Evolutionary conservation across 202 grass and related monocot genomes (phyloP), one percentile per base, ranked within the genome.

Genomic region (Brachypodium distachyon): DNA sequence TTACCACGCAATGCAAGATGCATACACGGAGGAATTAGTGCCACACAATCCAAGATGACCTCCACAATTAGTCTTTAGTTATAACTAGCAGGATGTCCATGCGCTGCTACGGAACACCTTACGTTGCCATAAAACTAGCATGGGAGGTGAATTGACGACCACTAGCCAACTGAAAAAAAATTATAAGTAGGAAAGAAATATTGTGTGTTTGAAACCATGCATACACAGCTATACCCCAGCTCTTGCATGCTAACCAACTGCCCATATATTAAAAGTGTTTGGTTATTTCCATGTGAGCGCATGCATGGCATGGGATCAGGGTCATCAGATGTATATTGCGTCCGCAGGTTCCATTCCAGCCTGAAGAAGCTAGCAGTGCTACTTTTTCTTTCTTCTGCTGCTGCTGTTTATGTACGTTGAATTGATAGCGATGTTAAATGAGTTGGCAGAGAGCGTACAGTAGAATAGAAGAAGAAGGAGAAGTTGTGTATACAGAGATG

Each of bases 371-470:
- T n/a, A n/a, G 46, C 18, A 40, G 7, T 13, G 28, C 22, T n/a
- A 44, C 4, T 61, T 55, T 14, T 11, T 43, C 23, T 53, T 21
- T n/a, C n/a, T n/a, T n/a, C n/a, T n/a, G n/a, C n/a, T n/a, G n/a
- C n/a, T n/a, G n/a, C 64, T 67, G 64, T 44, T 34, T 55, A n/a
- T n/a, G 51, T 47, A 59, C 51, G 38, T 79, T 47, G 77, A 70
- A 80, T 70, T 56, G 73, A 78, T 67, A 61, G 70, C 44, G 23
- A 39, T 61, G 76, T 79, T 85, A 73, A 75, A 88, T 88, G 81
- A 79, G 32, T 61, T 22, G 28, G 13, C 26, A 56, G 73, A 68
- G 62, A 31, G 32, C 60, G n/a, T n/a, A 39, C 28, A 62, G 58
- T 70, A 27, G 64, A 77, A 73, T 61, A 43, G 61, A 70, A 72